Evolutionary conservation across 177 flowering plant genomes (phyloP), one percentile per base, ranked within the genome.

Genomic region (Vitis hybrid): DNA sequence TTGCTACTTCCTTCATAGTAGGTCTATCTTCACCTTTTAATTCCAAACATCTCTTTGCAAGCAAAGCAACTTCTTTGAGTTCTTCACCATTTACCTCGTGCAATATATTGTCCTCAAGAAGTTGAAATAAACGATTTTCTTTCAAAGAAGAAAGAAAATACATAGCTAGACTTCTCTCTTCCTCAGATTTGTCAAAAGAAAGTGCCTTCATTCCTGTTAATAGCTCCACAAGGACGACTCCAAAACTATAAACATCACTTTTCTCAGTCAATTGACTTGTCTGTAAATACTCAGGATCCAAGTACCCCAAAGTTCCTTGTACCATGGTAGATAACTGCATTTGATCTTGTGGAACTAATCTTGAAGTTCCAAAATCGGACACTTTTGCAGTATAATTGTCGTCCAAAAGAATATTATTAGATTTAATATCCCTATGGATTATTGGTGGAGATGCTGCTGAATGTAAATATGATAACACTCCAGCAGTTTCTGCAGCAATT

Each of bases 161-260:
- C 51, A 51, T 51, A 0, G 65, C 74, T 8, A 76, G 56, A 23
- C 34, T 66, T 21, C 70, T 70, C 11, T 64, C 51, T 6, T 21
- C 14, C 14, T 70, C 63, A 1, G 68, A 45, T 21, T 61, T 63
- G 7, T 64, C 17, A 3, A 60, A 32, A 1, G 60, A 69, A 39
- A 74, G 60, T 15, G 48, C 69, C 65, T 64, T 58, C 30, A n/a
- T 5, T n/a, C 77, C 69, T 0, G 69, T 74, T 7, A 74, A 48
- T 19, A 74, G 70, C 61, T 72, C 75, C 3, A 62, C 71, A 8
- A 77, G 56, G 1, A 85, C 74, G 51, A 83, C 86, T 12, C 85
- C 89, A 62, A 80, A 85, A 71, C 89, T 81, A 54, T 83, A 85
- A 39, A 81, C 80, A 70, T 83, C 87, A 65, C 89, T 83, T 62